Evolutionary conservation across 1,284 basidiomycete species (phyloP).

Genomic region (Coniferiporia weirii): DNA sequence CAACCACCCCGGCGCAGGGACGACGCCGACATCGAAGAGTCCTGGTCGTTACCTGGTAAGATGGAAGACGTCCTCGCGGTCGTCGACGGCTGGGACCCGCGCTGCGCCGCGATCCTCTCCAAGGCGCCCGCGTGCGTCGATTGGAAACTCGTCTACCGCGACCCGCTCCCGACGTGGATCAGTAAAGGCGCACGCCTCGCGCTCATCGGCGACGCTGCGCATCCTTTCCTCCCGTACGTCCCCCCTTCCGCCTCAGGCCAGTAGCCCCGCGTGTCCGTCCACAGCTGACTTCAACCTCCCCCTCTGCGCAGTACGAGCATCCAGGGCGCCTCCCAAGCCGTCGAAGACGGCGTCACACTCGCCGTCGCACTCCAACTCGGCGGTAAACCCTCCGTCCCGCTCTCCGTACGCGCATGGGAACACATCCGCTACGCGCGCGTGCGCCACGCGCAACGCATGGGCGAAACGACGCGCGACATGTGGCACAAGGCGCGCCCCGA

Average conservation of each 20-base stretch:
- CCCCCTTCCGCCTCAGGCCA: too few species aligned
- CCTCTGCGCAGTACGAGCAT: slow-evolving; percentile 23
- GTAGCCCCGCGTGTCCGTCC: too few species aligned
- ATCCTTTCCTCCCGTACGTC: slow-evolving; percentile 27
- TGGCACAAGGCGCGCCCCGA: slow-evolving; percentile 25
- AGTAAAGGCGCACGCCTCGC: slow-evolving; percentile 24
- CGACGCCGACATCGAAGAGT: slow-evolving; percentile 24
- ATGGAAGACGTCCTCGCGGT: slow-evolving; percentile 27
- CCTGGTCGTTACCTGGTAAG: slow-evolving; percentile 27
- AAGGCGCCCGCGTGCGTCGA: slow-evolving; percentile 27
- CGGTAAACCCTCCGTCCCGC: slow-evolving; percentile 22
- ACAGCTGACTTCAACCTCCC: neutral
- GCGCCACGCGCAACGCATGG: slow-evolving; percentile 23
- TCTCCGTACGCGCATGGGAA: slow-evolving; percentile 26
- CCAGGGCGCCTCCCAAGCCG: slow-evolving; percentile 27
- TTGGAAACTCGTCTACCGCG: slow-evolving; percentile 30
- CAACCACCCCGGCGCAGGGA: slow-evolving; percentile 23
- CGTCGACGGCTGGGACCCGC: slow-evolving; percentile 28
- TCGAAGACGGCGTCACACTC: slow-evolving; percentile 29
- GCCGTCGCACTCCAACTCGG: slow-evolving; percentile 23
- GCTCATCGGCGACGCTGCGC: slow-evolving; percentile 30
- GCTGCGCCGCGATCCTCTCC: slow-evolving; percentile 26
- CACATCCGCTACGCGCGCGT: slow-evolving; percentile 28
- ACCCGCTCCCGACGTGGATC: slow-evolving; percentile 30
- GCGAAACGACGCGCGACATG: slow-evolving; percentile 27